These are phyloP conservation scores for Rhodotorula sp. DNA, from an alignment of 1,284 basidiomycete genomes.

Conservation along the genomic window DNA sequence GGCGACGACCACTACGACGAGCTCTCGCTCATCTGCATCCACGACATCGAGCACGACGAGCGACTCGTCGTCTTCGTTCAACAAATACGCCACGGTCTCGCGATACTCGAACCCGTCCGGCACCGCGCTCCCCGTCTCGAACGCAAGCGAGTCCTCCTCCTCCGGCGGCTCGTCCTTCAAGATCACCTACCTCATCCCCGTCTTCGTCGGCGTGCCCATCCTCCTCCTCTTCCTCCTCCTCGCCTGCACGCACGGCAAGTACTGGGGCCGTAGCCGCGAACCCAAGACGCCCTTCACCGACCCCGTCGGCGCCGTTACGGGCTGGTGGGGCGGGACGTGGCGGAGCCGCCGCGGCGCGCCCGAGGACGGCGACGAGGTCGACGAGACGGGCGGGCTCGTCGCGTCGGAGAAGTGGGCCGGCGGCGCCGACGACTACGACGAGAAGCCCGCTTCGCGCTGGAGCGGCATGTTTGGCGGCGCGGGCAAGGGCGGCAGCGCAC, in stretches of 20 bases:
- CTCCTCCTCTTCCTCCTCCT: constrained; percentile 15
- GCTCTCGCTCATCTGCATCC: background rate
- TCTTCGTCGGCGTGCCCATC: constrained; percentile 35
- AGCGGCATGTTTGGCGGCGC: constrained; percentile 3
- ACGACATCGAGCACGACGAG: background rate
- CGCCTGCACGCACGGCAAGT: constrained; percentile 27
- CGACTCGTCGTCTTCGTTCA: background rate
- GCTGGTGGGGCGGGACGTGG: constrained; percentile 13
- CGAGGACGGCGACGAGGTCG: constrained; percentile 7
- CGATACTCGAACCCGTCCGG: background rate
- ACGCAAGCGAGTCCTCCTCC: background rate
- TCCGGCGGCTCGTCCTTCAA: constrained; percentile 17
- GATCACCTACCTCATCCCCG: constrained; percentile 35
- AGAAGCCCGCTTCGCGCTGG: constrained; percentile 13
- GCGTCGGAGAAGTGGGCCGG: background rate
- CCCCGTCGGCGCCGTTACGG: background rate
- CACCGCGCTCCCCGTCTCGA: constrained; percentile 2
- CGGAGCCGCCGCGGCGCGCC: background rate
- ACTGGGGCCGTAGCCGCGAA: constrained; percentile 19
- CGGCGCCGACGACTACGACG: constrained; percentile 2
- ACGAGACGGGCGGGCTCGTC: constrained; percentile 31
- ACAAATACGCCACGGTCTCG: constrained; percentile 1
- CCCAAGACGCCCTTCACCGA: background rate
- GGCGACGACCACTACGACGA: background rate
- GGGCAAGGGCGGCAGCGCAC: background rate